phyloP scores from a whole-genome alignment of 2,329 filamentous ascomycete species.

The Calonectria henricotiae region DNA sequence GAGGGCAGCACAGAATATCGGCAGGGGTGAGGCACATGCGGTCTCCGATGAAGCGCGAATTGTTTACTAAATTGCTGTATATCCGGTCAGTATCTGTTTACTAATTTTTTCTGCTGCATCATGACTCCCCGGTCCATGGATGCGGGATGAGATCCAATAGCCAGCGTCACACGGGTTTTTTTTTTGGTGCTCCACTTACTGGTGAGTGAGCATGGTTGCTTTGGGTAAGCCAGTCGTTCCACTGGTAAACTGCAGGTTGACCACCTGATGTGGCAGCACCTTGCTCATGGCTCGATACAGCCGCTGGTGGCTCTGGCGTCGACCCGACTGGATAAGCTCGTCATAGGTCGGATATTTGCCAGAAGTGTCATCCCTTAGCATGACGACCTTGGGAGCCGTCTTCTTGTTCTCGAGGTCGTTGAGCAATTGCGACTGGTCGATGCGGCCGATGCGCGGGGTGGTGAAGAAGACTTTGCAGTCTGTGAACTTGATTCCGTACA shows the following conservation, averaged over 20 bases:
- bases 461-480: slow-evolving; percentile 83
- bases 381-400: slow-evolving; percentile 69
- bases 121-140: slow-evolving; percentile 19
- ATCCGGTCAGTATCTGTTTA: slow-evolving; percentile 30
- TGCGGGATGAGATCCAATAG: slow-evolving; percentile 7
- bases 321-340: slow-evolving; percentile 70
- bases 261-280: slow-evolving; percentile 77
- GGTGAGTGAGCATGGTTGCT: slow-evolving; percentile 82
- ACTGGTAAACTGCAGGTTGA: slow-evolving; percentile 83
- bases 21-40: slow-evolving; percentile 78
- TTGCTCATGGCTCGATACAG: slow-evolving; percentile 70
- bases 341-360: slow-evolving; percentile 74
- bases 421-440: slow-evolving; percentile 76
- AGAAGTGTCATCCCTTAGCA: slow-evolving; percentile 70
- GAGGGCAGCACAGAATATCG: slow-evolving; percentile 85
- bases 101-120: slow-evolving; percentile 4
- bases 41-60: slow-evolving; percentile 81
- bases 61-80: slow-evolving; percentile 74
- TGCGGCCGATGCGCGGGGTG: slow-evolving; percentile 77
- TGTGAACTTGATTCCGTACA: slow-evolving; percentile 80
- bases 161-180: not conserved
- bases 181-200: slow-evolving; percentile 63
- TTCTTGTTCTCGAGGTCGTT: slow-evolving; percentile 66
- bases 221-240: slow-evolving; percentile 84
- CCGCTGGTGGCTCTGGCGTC: slow-evolving; percentile 64